Percentiles rank a stretch among this genome's conserved stretches.
phyloP scores from a whole-genome alignment of 2,329 filamentous ascomycete genomes.

The Apiospora saccharicola region DNA sequence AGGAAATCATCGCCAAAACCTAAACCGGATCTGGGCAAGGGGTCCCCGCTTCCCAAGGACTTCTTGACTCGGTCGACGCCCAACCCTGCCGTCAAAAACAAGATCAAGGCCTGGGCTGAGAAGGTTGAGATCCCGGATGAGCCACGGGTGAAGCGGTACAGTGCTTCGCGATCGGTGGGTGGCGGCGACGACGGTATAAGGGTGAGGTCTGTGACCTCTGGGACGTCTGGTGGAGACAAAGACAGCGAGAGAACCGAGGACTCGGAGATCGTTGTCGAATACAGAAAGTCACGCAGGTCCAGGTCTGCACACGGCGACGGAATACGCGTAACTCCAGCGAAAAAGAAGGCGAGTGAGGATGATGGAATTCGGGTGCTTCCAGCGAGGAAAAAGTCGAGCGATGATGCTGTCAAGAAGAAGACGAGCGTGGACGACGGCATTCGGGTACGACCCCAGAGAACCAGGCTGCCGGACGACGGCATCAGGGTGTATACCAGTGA shows the following conservation, averaged over 20 bases:
- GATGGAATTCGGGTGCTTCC: conserved; percentile 55
- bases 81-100: conserved; percentile 64
- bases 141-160: conserved; percentile 45
- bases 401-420: conserved; percentile 31
- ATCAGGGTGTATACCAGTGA: conserved; percentile 42
- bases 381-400: conserved; percentile 39
- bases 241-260: conserved; percentile 35
- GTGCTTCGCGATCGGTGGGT: conserved; percentile 46
- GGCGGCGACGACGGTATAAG: conserved; percentile 35
- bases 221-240: conserved; percentile 27
- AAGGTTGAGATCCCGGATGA: conserved; percentile 59
- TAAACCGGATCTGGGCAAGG: conserved; percentile 43
- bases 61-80: conserved; percentile 61
- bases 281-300: conserved; percentile 32
- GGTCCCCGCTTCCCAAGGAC: conserved; percentile 61
- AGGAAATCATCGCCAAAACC: conserved; percentile 49
- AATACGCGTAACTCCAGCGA: conserved; percentile 51
- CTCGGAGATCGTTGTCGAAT: conserved; percentile 33
- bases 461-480: conserved; percentile 44
- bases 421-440: conserved; percentile 39
- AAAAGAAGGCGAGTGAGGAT: conserved; percentile 38
- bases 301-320: conserved; percentile 45
- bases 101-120: conserved; percentile 68
- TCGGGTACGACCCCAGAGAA: conserved; percentile 36
- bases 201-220: neutral